Conservation (phyloP, 129 eudicot species). For the Lonicera japonica region DNA sequence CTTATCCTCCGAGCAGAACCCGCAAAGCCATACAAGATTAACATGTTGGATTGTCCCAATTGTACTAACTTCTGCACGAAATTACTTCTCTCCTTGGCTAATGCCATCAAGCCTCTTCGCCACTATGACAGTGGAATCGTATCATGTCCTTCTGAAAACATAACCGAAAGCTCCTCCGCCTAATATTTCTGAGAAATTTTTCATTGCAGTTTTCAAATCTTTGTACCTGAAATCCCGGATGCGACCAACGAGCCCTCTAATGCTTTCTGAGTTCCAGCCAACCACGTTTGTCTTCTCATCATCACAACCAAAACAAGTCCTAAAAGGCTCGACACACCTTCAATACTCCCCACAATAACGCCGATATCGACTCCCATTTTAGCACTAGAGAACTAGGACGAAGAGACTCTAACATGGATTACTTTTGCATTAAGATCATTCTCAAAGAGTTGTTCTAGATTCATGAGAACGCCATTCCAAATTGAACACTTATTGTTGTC, state of each 20-base stretch:
- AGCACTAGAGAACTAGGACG: constrained; percentile 31
- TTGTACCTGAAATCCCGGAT: constrained; percentile 44
- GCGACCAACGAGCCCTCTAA: constrained; percentile 58
- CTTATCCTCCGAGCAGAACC: neutral
- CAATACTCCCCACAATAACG: constrained; percentile 33
- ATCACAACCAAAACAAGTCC: constrained; percentile 25
- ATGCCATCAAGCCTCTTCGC: neutral
- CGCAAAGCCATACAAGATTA: neutral
- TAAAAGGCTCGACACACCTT: constrained; percentile 16
- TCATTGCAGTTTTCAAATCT: constrained; percentile 30
- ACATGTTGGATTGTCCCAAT: neutral
- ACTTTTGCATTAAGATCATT: constrained; percentile 28
- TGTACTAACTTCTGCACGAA: neutral
- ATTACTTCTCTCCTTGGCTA: neutral
- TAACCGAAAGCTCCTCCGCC: neutral
- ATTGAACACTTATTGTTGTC: constrained; percentile 28
- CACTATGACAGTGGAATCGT: neutral
- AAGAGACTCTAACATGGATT: constrained; percentile 42
- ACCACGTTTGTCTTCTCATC: constrained; percentile 20
- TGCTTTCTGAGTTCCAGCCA: constrained; percentile 10
- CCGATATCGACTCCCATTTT: constrained; percentile 26
- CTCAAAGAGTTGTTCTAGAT: constrained; percentile 32
- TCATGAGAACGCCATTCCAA: constrained; percentile 53
- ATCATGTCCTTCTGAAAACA: neutral
- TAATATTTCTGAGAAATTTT: neutral